Base-by-base conservation (phyloP, 176 grass and related monocot species). In the Paspalum vaginatum region DNA sequence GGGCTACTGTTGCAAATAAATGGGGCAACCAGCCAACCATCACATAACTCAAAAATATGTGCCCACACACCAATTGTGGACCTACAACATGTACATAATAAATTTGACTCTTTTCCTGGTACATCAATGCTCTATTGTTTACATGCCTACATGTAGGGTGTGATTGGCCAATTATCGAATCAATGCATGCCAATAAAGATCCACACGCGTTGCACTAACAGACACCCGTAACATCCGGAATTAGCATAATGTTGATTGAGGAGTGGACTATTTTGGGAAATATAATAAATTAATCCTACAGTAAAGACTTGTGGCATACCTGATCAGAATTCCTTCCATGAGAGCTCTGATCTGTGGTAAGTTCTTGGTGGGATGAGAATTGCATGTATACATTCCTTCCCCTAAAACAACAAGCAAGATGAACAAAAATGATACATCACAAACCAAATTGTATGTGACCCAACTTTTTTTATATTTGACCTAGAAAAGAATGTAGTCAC, bases 371-470 rank as follows among this genome's bases (percentile, higher is more conserved):
- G 20, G 96, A 99, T 54, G 96, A 99, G 78, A 95, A 99, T 49
- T 99, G 96, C 78, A 99, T 86, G 72, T 99, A 99, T 27, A 99
- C 71, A 95, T 99, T 95, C 87, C 96, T 88, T 85, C 96, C 96
- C 87, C 96, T 99, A 65, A 83, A 87, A 87, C 85, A 59, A 32
- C 43, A 89, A 60, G 61, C 75, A 65, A 64, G 24, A 64, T 17
- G 13, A 77, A 58, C 53, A 2, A 78, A 72, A 79, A 84, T 18
- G 40, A 78, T 68, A 44, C 25, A 78, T 47, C 32, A 81, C 27
- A 77, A 45, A 69, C 20, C 11, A 50, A 37, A 74, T 49, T 55
- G 68, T 18, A 75, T 44, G 55, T 32, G 8, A 46, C 49, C 17
- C 80, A 75, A n/a, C n/a, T n/a, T 7, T 27, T 21, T 56, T 21